A percentile compares a stretch with the other conserved stretches of the same genome.
These are phyloP conservation scores for Exophiala spinifera DNA, from an alignment of 2,329 filamentous ascomycete genomes.

Conservation along the genomic window DNA sequence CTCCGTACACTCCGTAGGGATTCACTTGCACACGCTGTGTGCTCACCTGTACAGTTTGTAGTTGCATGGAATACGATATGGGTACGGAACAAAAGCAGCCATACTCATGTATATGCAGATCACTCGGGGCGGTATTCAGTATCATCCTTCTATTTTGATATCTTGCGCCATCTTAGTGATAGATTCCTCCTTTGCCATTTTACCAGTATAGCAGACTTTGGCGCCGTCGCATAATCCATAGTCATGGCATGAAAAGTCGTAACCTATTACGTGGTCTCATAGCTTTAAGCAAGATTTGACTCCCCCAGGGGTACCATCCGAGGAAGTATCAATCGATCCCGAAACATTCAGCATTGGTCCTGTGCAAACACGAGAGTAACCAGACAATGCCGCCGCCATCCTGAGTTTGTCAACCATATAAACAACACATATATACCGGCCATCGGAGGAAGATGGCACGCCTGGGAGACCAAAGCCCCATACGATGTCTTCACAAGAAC, in stretches of 20 bases:
- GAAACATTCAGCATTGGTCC: not conserved
- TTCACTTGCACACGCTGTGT: too few relatives aligned
- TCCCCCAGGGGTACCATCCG: not conserved
- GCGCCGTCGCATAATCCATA: not conserved
- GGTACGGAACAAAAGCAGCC: too few relatives aligned
- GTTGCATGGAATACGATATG: too few relatives aligned
- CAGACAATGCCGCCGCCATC: too few relatives aligned
- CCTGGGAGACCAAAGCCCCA: too few relatives aligned
- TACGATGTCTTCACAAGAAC: slow-evolving; percentile 39
- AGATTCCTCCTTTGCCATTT: not conserved
- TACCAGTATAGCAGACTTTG: not conserved
- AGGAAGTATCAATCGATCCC: not conserved
- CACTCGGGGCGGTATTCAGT: not conserved
- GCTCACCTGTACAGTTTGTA: too few relatives aligned
- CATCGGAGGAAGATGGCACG: not conserved
- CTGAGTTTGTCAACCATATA: not conserved
- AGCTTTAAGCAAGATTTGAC: not conserved
- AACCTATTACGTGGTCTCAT: not conserved
- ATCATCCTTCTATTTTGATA: not conserved
- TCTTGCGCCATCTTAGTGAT: not conserved
- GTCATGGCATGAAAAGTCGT: not conserved
- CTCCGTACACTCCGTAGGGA: too few relatives aligned
- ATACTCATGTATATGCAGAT: not conserved
- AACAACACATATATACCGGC: not conserved
- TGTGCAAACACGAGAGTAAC: too few relatives aligned